phyloP scores from a whole-genome alignment of 2,329 filamentous ascomycete species.

The Verticillium zaregamsianum region DNA sequence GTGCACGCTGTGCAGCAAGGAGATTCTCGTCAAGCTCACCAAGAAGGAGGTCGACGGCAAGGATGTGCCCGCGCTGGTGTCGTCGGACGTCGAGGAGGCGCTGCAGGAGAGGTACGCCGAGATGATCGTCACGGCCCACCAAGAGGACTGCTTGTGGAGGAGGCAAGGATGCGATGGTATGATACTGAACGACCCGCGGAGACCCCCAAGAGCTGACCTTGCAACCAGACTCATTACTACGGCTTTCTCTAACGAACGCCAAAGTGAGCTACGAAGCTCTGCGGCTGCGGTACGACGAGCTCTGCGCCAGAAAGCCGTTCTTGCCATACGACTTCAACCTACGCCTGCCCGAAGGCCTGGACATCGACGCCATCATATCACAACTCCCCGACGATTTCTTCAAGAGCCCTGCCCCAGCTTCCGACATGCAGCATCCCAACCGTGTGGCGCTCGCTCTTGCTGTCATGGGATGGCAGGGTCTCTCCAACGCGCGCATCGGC shows the following conservation, averaged over 20 bases:
- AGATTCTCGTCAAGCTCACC: constrained; percentile 76
- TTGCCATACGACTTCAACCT: constrained; percentile 61
- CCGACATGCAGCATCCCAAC: constrained; percentile 36
- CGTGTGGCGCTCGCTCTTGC: constrained; percentile 64
- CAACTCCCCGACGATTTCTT: constrained; percentile 55
- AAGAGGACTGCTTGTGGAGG: constrained; percentile 80
- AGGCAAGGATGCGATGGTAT: constrained; percentile 81
- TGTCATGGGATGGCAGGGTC: constrained; percentile 72
- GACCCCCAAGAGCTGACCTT: constrained; percentile 1
- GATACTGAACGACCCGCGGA: neutral
- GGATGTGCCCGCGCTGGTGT: constrained; percentile 46
- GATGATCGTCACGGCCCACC: constrained; percentile 70
- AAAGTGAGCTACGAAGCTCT: constrained; percentile 54
- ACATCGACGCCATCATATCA: constrained; percentile 43
- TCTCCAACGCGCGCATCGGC: constrained; percentile 48
- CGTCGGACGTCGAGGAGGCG: constrained; percentile 63
- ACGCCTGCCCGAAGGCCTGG: constrained; percentile 48
- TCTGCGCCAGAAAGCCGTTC: constrained; percentile 48
- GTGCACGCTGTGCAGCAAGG: constrained; percentile 80
- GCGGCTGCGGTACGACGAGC: constrained; percentile 61
- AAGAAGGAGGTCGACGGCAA: constrained; percentile 53
- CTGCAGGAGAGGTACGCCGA: constrained; percentile 73
- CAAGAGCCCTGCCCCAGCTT: constrained; percentile 30
- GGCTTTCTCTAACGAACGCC: constrained; percentile 60
- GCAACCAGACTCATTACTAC: constrained; percentile 51